phyloP scores from a whole-genome alignment of 2,329 filamentous ascomycete species.

The Dothistroma pini region DNA sequence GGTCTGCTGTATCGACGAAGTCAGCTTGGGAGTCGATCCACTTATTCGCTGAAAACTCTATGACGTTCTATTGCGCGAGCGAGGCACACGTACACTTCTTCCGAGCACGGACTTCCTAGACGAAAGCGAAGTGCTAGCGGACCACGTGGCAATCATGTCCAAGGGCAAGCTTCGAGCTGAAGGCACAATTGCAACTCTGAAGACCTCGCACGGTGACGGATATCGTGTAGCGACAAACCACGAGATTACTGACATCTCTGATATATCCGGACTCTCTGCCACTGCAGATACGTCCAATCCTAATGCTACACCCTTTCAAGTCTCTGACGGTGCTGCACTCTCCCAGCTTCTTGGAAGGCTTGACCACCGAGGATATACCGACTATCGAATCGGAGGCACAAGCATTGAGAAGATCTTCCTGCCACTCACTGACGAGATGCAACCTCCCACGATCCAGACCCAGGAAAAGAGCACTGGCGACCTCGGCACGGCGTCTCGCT shows the following conservation, averaged over 20 bases:
- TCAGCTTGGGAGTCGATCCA: conserved; percentile 80
- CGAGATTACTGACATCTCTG: too few relatives aligned
- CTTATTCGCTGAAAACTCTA: conserved; percentile 81
- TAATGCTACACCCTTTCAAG: too few relatives aligned
- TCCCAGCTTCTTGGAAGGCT: conserved; percentile 38
- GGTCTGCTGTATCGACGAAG: conserved; percentile 86
- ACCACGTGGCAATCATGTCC: conserved; percentile 78
- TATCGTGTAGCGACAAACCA: conserved; percentile 58
- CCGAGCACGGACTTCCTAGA: conserved; percentile 89
- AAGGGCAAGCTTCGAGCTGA: conserved; percentile 75
- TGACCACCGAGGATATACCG: conserved; percentile 59
- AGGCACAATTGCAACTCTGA: conserved; percentile 78
- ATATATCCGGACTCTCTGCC: conserved; percentile 8
- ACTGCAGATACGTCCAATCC: too few relatives aligned
- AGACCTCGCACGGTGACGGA: conserved; percentile 72
- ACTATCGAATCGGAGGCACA: conserved; percentile 79
- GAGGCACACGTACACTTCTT: conserved; percentile 73
- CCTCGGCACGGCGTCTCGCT: conserved; percentile 3
- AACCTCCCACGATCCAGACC: conserved; percentile 3
- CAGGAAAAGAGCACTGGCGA: neutral
- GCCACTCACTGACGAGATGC: conserved; percentile 71
- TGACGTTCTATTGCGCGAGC: conserved; percentile 82
- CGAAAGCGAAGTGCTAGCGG: conserved; percentile 80
- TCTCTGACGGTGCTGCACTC: conserved; percentile 14
- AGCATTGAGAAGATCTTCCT: conserved; percentile 90